Evolutionary conservation across 805 yeast genomes (phyloP), one percentile per base, ranked within the genome.

Genomic region (Wickerhamomyces queroliae): DNA sequence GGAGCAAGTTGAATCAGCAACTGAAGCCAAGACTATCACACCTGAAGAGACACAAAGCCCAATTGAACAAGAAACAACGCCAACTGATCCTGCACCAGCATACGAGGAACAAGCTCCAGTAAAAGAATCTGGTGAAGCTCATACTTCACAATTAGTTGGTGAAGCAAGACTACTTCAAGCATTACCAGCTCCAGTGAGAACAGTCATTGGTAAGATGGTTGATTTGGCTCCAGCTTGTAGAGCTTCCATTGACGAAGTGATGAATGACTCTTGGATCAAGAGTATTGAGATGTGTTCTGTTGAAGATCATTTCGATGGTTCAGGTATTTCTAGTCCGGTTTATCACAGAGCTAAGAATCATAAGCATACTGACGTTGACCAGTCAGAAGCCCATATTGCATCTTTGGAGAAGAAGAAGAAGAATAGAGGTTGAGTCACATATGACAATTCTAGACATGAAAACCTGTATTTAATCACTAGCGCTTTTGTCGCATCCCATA

Each of bases 351-450:
- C 79, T 17, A 61, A 66, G 7, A 80, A 78, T 52, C 98, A 90
- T 57, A 71, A 71, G 25, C 98, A 90, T 58, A 87, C 96, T 2
- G 77, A 76, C 48, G 97, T 90, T 37, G 96, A 89, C 50, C 95
- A 86, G 58, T 80, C 87, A 44, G 95, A 87, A 51, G 98, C 98
- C 0, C 98, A 90, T 60, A 90, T 90, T 64, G 96, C 97, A 10
- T 83, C 90, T 43, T 72, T 90, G 48, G 97, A 90, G 57, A 85
- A 80, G 69, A 85, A 80, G 57, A 90, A 86, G n/a, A n/a, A n/a
- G n/a, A n/a, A n/a, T n/a, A n/a, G n/a, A n/a, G n/a, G n/a, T n/a
- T n/a, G n/a, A n/a, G n/a, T n/a, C n/a, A n/a, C n/a, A n/a, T n/a
- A n/a, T n/a, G n/a, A n/a, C n/a, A n/a, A n/a, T n/a, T n/a, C n/a